Evolutionary conservation across 352 stramenopile genomes (phyloP).

Genomic region (Globisporangium paddicum): DNA sequence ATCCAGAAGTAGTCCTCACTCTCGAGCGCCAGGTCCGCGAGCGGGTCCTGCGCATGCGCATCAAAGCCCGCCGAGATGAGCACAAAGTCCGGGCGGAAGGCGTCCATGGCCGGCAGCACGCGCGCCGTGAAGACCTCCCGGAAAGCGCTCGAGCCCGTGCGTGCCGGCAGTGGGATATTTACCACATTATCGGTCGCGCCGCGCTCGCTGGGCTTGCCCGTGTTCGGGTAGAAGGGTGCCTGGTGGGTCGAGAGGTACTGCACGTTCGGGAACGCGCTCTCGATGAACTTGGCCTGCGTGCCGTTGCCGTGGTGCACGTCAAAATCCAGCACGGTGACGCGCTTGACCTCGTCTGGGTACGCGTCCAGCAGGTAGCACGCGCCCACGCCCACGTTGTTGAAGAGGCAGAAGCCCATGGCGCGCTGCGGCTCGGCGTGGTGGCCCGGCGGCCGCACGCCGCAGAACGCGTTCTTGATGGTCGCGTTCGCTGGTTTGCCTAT

Average conservation of each 20-base stretch:
- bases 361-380: conserved; percentile 41
- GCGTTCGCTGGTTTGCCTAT: too few species aligned
- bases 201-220: conserved; percentile 36
- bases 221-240: conserved; percentile 68
- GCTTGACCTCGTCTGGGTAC: conserved; percentile 35
- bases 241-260: conserved; percentile 35
- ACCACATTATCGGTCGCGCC: conserved; percentile 70
- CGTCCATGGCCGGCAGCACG: conserved; percentile 84
- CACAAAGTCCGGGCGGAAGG: conserved; percentile 92
- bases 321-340: conserved; percentile 83
- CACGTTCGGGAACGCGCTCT: conserved; percentile 46
- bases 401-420: conserved; percentile 82
- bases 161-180: conserved; percentile 32
- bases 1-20: conserved; percentile 17
- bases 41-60: conserved; percentile 89
- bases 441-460: conserved; percentile 68
- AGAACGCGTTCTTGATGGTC: conserved; percentile 35
- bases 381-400: conserved; percentile 87
- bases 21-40: conserved; percentile 80
- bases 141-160: conserved; percentile 59
- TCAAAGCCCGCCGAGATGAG: conserved; percentile 96
- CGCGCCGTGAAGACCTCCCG: conserved; percentile 48
- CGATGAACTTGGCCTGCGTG: conserved; percentile 69
- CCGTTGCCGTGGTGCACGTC: conserved; percentile 91
- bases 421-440: conserved; percentile 73